Evolutionary conservation across 106 monocot species (phyloP).

Genomic region (Apostasia shenzhenica): DNA sequence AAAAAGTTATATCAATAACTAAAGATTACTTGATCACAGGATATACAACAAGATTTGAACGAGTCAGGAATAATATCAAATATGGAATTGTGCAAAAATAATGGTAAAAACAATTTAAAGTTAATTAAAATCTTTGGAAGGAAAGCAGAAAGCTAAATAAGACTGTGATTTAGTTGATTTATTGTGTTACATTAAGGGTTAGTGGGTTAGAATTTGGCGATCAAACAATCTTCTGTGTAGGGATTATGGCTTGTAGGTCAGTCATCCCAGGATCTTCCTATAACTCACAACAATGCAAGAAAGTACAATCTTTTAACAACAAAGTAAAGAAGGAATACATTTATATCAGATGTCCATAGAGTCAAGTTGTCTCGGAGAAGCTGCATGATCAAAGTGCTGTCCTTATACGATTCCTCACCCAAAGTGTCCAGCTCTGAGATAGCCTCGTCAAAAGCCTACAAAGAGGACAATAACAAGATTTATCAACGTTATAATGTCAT

Average conservation of each 20-base stretch:
- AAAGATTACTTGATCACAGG: too few relatives aligned
- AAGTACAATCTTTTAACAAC: not conserved
- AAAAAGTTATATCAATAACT: too few relatives aligned
- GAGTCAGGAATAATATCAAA: too few relatives aligned
- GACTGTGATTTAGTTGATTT: not conserved
- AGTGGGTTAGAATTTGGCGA: not conserved
- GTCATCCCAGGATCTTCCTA: too few relatives aligned
- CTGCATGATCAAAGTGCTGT: slow-evolving; percentile 6
- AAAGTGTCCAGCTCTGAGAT: slow-evolving; percentile 8
- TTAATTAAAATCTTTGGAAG: too few relatives aligned
- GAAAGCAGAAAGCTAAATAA: not conserved
- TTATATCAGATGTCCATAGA: slow-evolving; percentile 10
- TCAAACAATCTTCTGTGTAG: not conserved
- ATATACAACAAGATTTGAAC: too few relatives aligned
- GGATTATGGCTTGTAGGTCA: too few relatives aligned
- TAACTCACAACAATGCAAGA: too few relatives aligned
- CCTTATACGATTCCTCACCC: slow-evolving; percentile 12
- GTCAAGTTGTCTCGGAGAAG: slow-evolving; percentile 10
- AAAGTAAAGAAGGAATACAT: not conserved
- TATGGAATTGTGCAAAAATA: too few relatives aligned
- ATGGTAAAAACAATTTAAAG: too few relatives aligned
- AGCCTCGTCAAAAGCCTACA: slow-evolving; percentile 6
- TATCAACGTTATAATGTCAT: not conserved
- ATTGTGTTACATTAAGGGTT: not conserved
- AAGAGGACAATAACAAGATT: not conserved